Evolutionary conservation across 2,329 filamentous ascomycete genomes (phyloP).

Genomic region (Aspergillus viridinutans): DNA sequence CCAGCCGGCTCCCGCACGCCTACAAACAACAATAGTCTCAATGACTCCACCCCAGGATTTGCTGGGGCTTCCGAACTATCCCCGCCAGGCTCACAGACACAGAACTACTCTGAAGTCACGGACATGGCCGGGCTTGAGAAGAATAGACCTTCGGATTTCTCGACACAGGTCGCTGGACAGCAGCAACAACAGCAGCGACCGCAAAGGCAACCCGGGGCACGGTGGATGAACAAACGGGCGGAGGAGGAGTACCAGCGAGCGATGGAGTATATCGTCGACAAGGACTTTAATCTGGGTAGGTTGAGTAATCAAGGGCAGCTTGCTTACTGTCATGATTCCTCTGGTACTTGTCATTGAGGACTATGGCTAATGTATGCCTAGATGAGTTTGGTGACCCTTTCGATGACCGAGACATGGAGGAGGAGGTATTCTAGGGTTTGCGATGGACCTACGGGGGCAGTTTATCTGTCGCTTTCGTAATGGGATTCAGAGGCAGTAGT

Average conservation of each 20-base stretch:
- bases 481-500: neutral
- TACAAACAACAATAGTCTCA: slow-evolving; percentile 24
- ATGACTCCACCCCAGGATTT: slow-evolving; percentile 17
- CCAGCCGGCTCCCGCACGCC: slow-evolving; percentile 41
- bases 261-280: slow-evolving; percentile 49
- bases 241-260: slow-evolving; percentile 53
- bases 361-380: slow-evolving; percentile 16
- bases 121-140: neutral
- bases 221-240: slow-evolving; percentile 55
- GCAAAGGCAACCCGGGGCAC: slow-evolving; percentile 46
- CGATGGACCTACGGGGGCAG: no score
- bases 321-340: neutral
- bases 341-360: neutral
- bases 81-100: slow-evolving; percentile 50
- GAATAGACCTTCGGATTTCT: neutral
- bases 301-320: slow-evolving; percentile 1
- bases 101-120: slow-evolving; percentile 3
- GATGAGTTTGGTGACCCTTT: slow-evolving; percentile 46
- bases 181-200: slow-evolving; percentile 10
- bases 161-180: slow-evolving; percentile 1
- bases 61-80: slow-evolving; percentile 46
- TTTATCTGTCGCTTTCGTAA: neutral
- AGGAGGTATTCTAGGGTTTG: slow-evolving; percentile 15
- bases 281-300: slow-evolving; percentile 48
- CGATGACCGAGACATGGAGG: slow-evolving; percentile 38